Conservation (phyloP, 2,329 filamentous ascomycete species). For the Botryotinia convoluta region DNA sequence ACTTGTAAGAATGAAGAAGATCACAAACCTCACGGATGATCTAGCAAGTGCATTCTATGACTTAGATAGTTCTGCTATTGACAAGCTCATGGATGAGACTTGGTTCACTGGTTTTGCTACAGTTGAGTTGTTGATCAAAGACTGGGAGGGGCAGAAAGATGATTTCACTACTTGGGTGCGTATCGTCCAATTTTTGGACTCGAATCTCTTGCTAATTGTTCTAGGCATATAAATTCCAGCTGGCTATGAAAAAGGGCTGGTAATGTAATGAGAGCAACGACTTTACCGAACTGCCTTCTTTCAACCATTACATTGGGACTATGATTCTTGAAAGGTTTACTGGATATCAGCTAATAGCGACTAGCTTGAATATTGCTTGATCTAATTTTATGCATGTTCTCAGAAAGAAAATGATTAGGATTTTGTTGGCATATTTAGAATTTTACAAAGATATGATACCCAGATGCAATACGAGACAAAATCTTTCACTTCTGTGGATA, state of each 20-base stretch:
- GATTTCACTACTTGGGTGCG: slow-evolving; percentile 73
- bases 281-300: background rate
- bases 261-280: background rate
- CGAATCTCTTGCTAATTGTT: slow-evolving; percentile 16
- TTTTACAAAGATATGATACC: slow-evolving; percentile 1
- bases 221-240: slow-evolving; percentile 35
- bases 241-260: slow-evolving; percentile 33
- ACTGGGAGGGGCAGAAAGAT: slow-evolving; percentile 66
- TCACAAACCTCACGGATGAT: slow-evolving; percentile 69
- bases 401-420: background rate
- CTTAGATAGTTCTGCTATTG: slow-evolving; percentile 57
- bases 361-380: background rate
- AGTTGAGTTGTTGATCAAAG: slow-evolving; percentile 53
- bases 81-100: slow-evolving; percentile 56
- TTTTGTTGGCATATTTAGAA: background rate
- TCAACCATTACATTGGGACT: background rate
- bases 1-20: slow-evolving; percentile 52
- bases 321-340: background rate
- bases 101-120: slow-evolving; percentile 57
- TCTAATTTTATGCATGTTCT: background rate
- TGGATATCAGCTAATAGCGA: background rate
- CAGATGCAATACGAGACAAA: background rate
- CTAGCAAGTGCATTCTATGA: slow-evolving; percentile 72
- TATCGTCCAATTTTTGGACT: background rate
- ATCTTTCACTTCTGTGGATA: background rate